phyloP scores from a whole-genome alignment of 1,139 yeast species.

The Saccharomyces hybrid region DNA sequence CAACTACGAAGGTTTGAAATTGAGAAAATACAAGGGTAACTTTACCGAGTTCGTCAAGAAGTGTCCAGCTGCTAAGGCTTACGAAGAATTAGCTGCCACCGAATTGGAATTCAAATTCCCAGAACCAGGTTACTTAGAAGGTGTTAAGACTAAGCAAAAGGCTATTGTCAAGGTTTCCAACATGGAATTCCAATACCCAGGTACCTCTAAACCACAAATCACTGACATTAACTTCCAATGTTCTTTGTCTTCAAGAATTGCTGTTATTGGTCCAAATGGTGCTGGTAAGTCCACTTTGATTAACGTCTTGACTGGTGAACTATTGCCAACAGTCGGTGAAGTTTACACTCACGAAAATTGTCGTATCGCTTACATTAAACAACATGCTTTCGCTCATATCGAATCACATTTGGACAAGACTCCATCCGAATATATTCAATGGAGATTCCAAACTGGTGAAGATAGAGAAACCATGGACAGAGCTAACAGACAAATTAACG shows the following conservation, averaged over 20 bases:
- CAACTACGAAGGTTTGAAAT: slow-evolving; percentile 99
- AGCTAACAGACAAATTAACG: slow-evolving; percentile 98
- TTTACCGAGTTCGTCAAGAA: slow-evolving; percentile 95
- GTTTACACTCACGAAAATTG: slow-evolving; percentile 98
- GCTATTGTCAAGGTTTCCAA: slow-evolving; percentile 95
- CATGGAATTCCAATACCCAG: slow-evolving; percentile 99
- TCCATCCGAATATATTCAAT: slow-evolving; percentile 98
- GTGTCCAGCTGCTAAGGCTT: slow-evolving; percentile 97
- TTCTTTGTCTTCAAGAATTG: slow-evolving; percentile 98
- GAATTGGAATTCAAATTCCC: slow-evolving; percentile 95
- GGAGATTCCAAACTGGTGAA: slow-evolving; percentile 99
- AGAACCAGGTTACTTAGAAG: slow-evolving; percentile 99
- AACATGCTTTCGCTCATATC: slow-evolving; percentile 98
- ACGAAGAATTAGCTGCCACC: slow-evolving; percentile 97
- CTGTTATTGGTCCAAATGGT: slow-evolving; percentile 99
- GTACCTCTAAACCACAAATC: slow-evolving; percentile 93
- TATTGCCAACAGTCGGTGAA: slow-evolving; percentile 95
- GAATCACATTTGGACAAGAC: slow-evolving; percentile 98
- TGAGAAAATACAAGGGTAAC: slow-evolving; percentile 99
- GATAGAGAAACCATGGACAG: slow-evolving; percentile 99
- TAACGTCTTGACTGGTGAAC: slow-evolving; percentile 98
- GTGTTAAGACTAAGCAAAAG: slow-evolving; percentile 99
- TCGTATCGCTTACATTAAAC: slow-evolving; percentile 99
- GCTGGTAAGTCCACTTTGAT: slow-evolving; percentile 99
- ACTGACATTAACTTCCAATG: slow-evolving; percentile 90